These are phyloP conservation scores for Ambrosia hybrid DNA, from an alignment of 140 eudicot genomes.

Conservation along the genomic window DNA sequence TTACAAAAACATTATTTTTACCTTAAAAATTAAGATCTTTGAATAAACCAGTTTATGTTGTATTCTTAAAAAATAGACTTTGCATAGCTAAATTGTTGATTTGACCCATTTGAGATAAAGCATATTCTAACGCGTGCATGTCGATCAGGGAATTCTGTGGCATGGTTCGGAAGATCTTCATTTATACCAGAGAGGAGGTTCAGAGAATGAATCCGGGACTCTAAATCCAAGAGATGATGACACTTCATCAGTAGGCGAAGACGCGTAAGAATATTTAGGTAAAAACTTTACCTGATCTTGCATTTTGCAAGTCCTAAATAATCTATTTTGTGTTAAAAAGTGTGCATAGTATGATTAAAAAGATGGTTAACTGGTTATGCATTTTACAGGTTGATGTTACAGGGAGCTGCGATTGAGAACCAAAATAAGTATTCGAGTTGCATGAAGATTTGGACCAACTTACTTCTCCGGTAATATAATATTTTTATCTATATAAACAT, in stretches of 20 bases:
- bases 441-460: background rate
- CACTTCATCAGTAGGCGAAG: slow-evolving; percentile 59
- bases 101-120: background rate
- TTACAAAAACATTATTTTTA: background rate
- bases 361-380: slow-evolving; percentile 1
- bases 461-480: slow-evolving; percentile 20
- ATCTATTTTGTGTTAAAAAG: background rate
- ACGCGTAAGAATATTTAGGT: slow-evolving; percentile 38
- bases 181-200: slow-evolving; percentile 88
- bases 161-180: slow-evolving; percentile 85
- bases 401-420: slow-evolving; percentile 6
- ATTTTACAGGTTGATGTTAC: slow-evolving; percentile 34
- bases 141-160: slow-evolving; percentile 75
- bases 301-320: background rate
- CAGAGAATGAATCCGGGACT: slow-evolving; percentile 76
- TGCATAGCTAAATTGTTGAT: too few relatives aligned
- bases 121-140: slow-evolving; percentile 1
- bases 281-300: background rate
- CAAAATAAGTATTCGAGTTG: slow-evolving; percentile 6
- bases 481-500: slow-evolving; percentile 43
- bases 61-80: too few relatives aligned
- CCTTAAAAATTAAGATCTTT: background rate
- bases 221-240: slow-evolving; percentile 63
- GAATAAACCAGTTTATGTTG: background rate
- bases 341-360: background rate